Conservation (phyloP, 208 protist genomes). For the Crithidia expoeki region DNA sequence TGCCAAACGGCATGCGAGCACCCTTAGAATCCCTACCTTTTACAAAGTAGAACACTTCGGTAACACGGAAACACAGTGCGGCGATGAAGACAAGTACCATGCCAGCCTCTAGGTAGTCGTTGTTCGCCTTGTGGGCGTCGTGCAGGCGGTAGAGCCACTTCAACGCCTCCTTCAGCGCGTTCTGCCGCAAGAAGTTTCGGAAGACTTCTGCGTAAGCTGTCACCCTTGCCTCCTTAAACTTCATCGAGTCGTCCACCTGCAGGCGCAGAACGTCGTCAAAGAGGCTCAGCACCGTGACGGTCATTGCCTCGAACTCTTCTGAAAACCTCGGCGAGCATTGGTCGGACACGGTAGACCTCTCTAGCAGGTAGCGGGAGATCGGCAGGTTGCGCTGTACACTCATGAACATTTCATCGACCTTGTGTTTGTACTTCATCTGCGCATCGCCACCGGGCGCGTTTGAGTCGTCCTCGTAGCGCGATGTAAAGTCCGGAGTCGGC, state of each 20-base stretch:
- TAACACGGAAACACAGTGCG: slow-evolving; percentile 85
- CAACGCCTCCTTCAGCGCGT: slow-evolving; percentile 76
- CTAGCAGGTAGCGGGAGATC: slow-evolving; percentile 65
- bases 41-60: slow-evolving; percentile 85
- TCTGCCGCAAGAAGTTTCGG: slow-evolving; percentile 79
- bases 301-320: slow-evolving; percentile 75
- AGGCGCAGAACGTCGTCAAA: slow-evolving; percentile 85
- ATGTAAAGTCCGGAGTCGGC: slow-evolving; percentile 46
- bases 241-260: slow-evolving; percentile 77
- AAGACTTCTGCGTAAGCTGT: slow-evolving; percentile 86
- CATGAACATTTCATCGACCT: slow-evolving; percentile 50
- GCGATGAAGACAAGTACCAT: slow-evolving; percentile 88
- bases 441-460: slow-evolving; percentile 58
- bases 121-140: slow-evolving; percentile 77
- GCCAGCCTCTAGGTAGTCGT: slow-evolving; percentile 77
- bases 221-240: slow-evolving; percentile 79
- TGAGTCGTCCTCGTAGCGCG: slow-evolving; percentile 68
- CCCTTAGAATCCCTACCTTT: slow-evolving; percentile 71
- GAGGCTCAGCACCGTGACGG: slow-evolving; percentile 69
- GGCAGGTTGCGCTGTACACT: slow-evolving; percentile 67
- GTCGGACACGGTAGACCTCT: slow-evolving; percentile 36
- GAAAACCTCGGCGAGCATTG: slow-evolving; percentile 57
- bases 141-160: slow-evolving; percentile 88
- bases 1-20: slow-evolving; percentile 70
- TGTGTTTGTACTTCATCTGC: slow-evolving; percentile 61